These are phyloP conservation scores for Paraphoma sp. DNA, from an alignment of 2,329 filamentous ascomycete genomes.

Conservation along the genomic window DNA sequence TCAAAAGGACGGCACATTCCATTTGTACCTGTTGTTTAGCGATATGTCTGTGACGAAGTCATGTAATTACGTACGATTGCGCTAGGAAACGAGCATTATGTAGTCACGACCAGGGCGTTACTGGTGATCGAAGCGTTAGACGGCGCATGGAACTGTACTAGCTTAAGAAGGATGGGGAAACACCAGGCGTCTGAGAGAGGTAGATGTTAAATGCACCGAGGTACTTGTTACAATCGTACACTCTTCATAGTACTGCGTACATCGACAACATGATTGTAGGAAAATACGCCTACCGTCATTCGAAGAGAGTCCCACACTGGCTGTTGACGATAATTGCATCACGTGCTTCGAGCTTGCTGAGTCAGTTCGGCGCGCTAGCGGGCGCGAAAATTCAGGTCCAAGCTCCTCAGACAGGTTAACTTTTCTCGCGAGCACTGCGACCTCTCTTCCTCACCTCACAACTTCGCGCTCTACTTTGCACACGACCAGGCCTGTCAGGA, in stretches of 20 bases:
- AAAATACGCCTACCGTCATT: too few relatives aligned
- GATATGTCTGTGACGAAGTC: not conserved
- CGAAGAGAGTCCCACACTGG: too few relatives aligned
- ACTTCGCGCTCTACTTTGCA: not conserved
- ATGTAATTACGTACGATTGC: not conserved
- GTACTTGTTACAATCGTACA: too few relatives aligned
- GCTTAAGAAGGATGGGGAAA: too few relatives aligned
- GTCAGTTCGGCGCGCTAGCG: conserved; percentile 3
- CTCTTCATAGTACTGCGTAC: too few relatives aligned
- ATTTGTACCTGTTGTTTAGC: not conserved
- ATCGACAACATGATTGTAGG: too few relatives aligned
- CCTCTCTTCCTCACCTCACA: conserved; percentile 2
- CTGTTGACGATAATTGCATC: too few relatives aligned
- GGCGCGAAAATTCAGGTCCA: conserved; percentile 5
- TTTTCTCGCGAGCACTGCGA: conserved; percentile 15
- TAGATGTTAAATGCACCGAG: too few relatives aligned
- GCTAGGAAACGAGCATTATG: not conserved
- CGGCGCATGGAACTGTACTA: too few relatives aligned
- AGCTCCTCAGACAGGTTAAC: conserved; percentile 13
- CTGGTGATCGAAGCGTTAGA: too few relatives aligned
- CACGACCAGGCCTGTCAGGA: not conserved
- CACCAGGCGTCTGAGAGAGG: too few relatives aligned
- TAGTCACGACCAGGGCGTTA: not conserved
- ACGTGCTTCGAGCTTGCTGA: not conserved
- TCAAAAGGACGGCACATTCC: not conserved